Conservation (phyloP, 1,284 basidiomycete genomes). For the Sporisorium graminicola region DNA sequence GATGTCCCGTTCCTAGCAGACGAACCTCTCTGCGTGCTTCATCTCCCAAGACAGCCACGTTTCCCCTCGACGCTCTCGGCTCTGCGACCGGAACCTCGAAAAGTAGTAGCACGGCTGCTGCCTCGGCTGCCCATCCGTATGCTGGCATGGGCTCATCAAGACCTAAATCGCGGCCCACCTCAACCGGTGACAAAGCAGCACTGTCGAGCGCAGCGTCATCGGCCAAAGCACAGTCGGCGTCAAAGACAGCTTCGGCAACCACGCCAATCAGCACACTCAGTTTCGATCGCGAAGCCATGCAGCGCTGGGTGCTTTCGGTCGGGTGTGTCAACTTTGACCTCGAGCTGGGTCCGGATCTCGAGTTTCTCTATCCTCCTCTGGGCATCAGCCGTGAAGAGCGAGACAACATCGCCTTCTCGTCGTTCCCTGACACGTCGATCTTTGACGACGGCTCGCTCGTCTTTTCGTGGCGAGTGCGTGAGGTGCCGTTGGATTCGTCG, state of each 20-base stretch:
- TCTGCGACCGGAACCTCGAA: constrained; percentile 2
- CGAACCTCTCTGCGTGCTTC: constrained; percentile 34
- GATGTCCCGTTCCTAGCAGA: constrained; percentile 28
- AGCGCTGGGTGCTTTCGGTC: constrained; percentile 66
- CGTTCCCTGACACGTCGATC: constrained; percentile 85
- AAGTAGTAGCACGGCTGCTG: not conserved
- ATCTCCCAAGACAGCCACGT: constrained; percentile 18
- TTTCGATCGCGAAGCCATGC: constrained; percentile 61
- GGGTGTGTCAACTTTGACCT: constrained; percentile 67
- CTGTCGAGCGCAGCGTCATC: not conserved
- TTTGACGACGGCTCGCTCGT: constrained; percentile 64
- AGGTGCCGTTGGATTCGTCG: constrained; percentile 61
- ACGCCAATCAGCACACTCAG: constrained; percentile 9
- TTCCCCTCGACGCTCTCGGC: constrained; percentile 3
- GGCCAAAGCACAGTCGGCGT: not conserved
- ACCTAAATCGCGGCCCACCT: constrained; percentile 20
- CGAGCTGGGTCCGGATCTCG: constrained; percentile 81
- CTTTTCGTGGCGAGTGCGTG: constrained; percentile 67
- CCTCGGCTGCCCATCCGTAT: constrained; percentile 5
- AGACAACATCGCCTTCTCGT: constrained; percentile 92
- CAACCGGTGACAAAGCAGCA: constrained; percentile 20
- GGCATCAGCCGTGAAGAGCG: constrained; percentile 77
- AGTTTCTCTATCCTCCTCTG: constrained; percentile 78
- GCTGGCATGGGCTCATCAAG: constrained; percentile 6
- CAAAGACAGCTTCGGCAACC: not conserved